Base-by-base conservation (phyloP, 495 filamentous ascomycete genomes). In the Aspergillus incahuasiensis region DNA sequence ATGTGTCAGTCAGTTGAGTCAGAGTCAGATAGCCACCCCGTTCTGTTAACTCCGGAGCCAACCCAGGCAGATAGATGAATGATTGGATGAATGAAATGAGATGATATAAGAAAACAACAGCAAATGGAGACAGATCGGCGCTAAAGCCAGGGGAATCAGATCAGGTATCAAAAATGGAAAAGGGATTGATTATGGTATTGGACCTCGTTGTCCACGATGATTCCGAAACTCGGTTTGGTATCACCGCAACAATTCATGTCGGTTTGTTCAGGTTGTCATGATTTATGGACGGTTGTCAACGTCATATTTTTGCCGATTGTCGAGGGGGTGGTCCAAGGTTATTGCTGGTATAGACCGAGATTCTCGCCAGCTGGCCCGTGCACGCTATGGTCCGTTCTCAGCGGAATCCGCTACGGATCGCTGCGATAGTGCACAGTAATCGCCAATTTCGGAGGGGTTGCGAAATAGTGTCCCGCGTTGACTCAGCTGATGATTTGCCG, bases 401-500 rank as follows among this genome's bases (percentile, higher is more conserved):
- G 15, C 15, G 38, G 13, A 8, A 13, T 18, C 38, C 2, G 34
- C 34, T 40, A 40, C 18, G 3, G 38, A 18, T 40, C 3, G n/a
- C 38, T 40, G 5, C 38, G 15, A 18, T 12, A 40, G 12, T 40
- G 38, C 38, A 45, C 42, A 45, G 42, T 13, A 45, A 45, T 16
- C 15, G 8, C 32, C 32, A 30, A 30, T 30, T 8, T 11, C 32
- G 38, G 3, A 18, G 16, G 5, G n/a, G n/a, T 40, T 38, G n/a
- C 3, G 9, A 3, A 40, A 16, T 6, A 40, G 12, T 18, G 38
- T n/a, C 18, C 38, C n/a, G 38, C 38, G 15, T 40, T 18, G n/a
- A 34, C 47, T 72, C 61, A 71, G 61, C 71, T 72, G 59, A 78
- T 75, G 48, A 78, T 78, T 52, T 77, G 75, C 48, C 94, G 80